Evolutionary conservation across 495 filamentous ascomycete species (phyloP).

Genomic region (Melanomma pulvis-pyrius): DNA sequence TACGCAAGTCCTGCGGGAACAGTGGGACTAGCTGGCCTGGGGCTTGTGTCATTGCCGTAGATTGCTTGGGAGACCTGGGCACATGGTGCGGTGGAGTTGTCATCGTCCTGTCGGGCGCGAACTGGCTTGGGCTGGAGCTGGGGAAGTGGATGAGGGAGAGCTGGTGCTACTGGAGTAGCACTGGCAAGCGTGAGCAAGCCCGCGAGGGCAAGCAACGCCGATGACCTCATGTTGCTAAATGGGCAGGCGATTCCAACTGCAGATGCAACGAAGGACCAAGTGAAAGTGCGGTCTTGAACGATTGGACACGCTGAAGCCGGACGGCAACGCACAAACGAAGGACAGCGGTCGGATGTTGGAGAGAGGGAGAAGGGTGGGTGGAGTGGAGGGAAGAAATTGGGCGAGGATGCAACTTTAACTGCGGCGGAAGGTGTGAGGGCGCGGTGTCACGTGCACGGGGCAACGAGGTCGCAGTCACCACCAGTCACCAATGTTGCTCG

Average conservation of each 20-base stretch:
- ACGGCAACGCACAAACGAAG: background rate
- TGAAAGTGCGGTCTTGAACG: background rate
- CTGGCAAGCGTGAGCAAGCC: conserved; percentile 16
- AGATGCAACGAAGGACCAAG: background rate
- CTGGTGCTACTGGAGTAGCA: conserved; percentile 20
- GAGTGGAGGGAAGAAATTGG: background rate
- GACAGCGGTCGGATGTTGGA: background rate
- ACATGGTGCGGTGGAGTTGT: conserved; percentile 21
- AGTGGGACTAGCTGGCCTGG: background rate
- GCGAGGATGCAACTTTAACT: background rate
- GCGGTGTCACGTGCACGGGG: conserved; percentile 8
- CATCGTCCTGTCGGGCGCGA: conserved; percentile 1
- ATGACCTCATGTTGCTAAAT: conserved; percentile 11
- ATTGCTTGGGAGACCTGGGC: conserved; percentile 25
- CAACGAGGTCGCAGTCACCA: background rate
- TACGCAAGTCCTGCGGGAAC: conserved; percentile 35
- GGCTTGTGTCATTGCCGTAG: conserved; percentile 4
- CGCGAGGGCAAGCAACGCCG: conserved; percentile 11
- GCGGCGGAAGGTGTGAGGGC: background rate
- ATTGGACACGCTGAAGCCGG: background rate
- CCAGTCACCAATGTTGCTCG: background rate
- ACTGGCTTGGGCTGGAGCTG: background rate
- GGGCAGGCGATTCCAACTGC: background rate
- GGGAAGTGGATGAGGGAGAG: conserved; percentile 11
- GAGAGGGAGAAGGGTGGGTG: background rate